Percentiles rank a stretch among this genome's conserved stretches.
Evolutionary conservation across 164 flowering plant genomes (phyloP).

Genomic region (Tinospora cordifolia): DNA sequence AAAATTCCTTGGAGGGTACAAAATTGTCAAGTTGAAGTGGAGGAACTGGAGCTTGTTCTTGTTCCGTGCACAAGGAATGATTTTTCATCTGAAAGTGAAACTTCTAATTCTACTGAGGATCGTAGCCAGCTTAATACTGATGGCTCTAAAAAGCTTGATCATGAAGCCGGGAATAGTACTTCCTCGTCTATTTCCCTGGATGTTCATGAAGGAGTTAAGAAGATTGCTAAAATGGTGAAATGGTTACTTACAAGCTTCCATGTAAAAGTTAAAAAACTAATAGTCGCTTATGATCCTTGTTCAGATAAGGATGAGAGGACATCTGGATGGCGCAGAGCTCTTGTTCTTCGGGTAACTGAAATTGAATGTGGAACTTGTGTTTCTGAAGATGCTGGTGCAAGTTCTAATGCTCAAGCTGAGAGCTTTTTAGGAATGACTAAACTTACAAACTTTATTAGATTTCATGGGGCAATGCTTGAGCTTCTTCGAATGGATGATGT

Average conservation of each 20-base stretch:
- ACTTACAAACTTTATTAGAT: slow-evolving; percentile 60
- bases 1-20: slow-evolving; percentile 71
- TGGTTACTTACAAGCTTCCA: slow-evolving; percentile 82
- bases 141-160: slow-evolving; percentile 25
- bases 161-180: slow-evolving; percentile 25
- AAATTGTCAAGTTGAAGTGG: slow-evolving; percentile 71
- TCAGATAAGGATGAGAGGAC: slow-evolving; percentile 27
- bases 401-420: slow-evolving; percentile 25
- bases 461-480: slow-evolving; percentile 71
- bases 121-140: slow-evolving; percentile 11
- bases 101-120: slow-evolving; percentile 20
- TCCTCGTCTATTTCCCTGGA: slow-evolving; percentile 30
- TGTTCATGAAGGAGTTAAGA: slow-evolving; percentile 92
- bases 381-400: slow-evolving; percentile 41
- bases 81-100: slow-evolving; percentile 20
- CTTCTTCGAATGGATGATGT: slow-evolving; percentile 54
- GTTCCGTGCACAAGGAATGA: slow-evolving; percentile 27
- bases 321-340: slow-evolving; percentile 21
- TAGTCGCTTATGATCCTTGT: slow-evolving; percentile 77
- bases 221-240: slow-evolving; percentile 79
- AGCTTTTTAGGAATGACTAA: slow-evolving; percentile 56
- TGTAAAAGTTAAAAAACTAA: slow-evolving; percentile 55
- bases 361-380: slow-evolving; percentile 67
- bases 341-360: slow-evolving; percentile 67
- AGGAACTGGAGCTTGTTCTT: slow-evolving; percentile 81